phyloP scores from a whole-genome alignment of 1,284 basidiomycete genomes.

The Cryptococcus jaspeensis region DNA sequence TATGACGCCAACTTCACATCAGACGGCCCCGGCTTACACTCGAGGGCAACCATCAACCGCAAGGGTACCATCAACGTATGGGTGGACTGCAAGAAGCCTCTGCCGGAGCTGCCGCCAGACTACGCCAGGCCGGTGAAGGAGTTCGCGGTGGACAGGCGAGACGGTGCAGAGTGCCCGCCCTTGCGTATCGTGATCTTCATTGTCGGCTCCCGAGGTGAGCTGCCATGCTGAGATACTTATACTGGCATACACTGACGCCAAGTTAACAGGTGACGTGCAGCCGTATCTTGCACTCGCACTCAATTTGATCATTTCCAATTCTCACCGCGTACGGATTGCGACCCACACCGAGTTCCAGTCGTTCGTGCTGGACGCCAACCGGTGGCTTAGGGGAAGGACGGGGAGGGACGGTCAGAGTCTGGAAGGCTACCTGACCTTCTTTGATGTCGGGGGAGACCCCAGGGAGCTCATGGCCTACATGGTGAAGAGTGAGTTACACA shows the following conservation, averaged over 20 bases:
- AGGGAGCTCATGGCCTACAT: constrained; percentile 50
- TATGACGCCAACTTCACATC: constrained; percentile 35
- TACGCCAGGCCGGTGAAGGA: constrained; percentile 57
- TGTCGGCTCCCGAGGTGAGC: constrained; percentile 61
- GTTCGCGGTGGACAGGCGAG: constrained; percentile 55
- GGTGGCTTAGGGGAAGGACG: constrained; percentile 58
- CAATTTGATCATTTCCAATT: constrained; percentile 55
- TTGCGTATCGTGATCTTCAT: constrained; percentile 66
- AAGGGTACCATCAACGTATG: constrained; percentile 46
- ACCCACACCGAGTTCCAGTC: constrained; percentile 64
- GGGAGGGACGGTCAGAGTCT: constrained; percentile 52
- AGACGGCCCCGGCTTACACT: constrained; percentile 42
- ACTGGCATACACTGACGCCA: not conserved
- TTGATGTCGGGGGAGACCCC: constrained; percentile 46
- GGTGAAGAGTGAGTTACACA: constrained; percentile 47
- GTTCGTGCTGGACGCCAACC: constrained; percentile 57
- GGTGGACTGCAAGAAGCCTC: constrained; percentile 54
- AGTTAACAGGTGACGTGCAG: constrained; percentile 62
- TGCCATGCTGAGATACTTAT: no score
- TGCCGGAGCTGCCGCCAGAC: constrained; percentile 58
- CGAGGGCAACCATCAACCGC: constrained; percentile 35
- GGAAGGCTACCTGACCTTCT: constrained; percentile 41
- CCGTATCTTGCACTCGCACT: constrained; percentile 66
- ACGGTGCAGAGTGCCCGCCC: constrained; percentile 48
- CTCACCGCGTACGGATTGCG: constrained; percentile 65